Conservation (phyloP, 345 rosid species). For the Citrus maxima region DNA sequence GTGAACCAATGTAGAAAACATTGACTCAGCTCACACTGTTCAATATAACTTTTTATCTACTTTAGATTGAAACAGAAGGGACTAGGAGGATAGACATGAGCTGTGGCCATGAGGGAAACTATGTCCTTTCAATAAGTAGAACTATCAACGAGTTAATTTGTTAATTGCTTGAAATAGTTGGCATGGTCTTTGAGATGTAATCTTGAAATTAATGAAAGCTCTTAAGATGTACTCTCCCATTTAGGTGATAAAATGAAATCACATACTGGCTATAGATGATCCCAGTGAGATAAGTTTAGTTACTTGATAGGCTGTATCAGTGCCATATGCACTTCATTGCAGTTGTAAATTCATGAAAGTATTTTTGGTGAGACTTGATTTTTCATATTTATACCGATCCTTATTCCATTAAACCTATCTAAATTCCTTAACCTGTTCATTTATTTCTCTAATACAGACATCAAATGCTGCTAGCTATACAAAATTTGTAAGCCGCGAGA, state of each 20-base stretch:
- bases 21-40: background rate
- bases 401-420: background rate
- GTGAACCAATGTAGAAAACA: background rate
- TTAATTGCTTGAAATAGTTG: background rate
- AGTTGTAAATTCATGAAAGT: background rate
- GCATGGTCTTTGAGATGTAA: background rate
- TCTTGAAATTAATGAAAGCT: background rate
- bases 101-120: background rate
- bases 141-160: background rate
- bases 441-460: conserved; percentile 43
- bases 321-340: background rate
- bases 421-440: background rate
- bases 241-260: background rate
- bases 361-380: background rate
- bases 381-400: background rate
- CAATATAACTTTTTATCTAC: background rate
- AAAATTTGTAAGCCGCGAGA: conserved; percentile 96
- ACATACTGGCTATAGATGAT: background rate
- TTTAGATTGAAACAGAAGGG: background rate
- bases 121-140: background rate
- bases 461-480: conserved; percentile 85
- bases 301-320: background rate
- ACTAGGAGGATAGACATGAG: background rate
- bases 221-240: background rate
- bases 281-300: background rate